phyloP scores from a whole-genome alignment of 306 rosid genomes.

The Ceratonia siliqua region DNA sequence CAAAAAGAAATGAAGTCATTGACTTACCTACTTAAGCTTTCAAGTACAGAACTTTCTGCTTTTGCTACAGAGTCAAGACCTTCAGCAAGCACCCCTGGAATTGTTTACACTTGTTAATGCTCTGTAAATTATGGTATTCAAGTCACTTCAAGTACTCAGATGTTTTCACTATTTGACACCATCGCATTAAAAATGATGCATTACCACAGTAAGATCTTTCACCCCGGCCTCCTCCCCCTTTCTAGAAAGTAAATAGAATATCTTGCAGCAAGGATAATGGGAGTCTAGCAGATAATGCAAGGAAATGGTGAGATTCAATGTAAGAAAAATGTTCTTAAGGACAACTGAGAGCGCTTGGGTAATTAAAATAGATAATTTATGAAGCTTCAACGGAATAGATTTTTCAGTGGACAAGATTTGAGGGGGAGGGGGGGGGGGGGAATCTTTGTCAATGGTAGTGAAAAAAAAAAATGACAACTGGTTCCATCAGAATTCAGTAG shows the following conservation, averaged over 20 bases:
- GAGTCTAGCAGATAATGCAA: background rate
- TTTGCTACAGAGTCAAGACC: slow-evolving; percentile 73
- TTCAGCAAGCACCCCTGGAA: slow-evolving; percentile 80
- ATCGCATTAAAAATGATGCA: slow-evolving; percentile 11
- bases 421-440: too few relatives aligned
- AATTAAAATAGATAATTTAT: too few relatives aligned
- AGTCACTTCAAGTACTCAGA: slow-evolving; percentile 30
- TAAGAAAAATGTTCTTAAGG: background rate
- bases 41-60: slow-evolving; percentile 76
- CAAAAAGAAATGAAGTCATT: slow-evolving; percentile 1
- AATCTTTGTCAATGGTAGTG: background rate
- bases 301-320: background rate
- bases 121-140: slow-evolving; percentile 39
- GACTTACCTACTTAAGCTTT: slow-evolving; percentile 87
- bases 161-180: slow-evolving; percentile 4
- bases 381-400: background rate
- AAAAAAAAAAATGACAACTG: slow-evolving; percentile 5
- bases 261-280: background rate
- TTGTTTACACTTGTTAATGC: slow-evolving; percentile 47
- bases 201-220: slow-evolving; percentile 11
- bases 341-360: background rate
- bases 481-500: slow-evolving; percentile 10
- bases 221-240: background rate
- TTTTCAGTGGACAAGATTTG: background rate
- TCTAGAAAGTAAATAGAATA: background rate